Conservation (phyloP, 1,139 yeast genomes). For the Pichia sp. region DNA sequence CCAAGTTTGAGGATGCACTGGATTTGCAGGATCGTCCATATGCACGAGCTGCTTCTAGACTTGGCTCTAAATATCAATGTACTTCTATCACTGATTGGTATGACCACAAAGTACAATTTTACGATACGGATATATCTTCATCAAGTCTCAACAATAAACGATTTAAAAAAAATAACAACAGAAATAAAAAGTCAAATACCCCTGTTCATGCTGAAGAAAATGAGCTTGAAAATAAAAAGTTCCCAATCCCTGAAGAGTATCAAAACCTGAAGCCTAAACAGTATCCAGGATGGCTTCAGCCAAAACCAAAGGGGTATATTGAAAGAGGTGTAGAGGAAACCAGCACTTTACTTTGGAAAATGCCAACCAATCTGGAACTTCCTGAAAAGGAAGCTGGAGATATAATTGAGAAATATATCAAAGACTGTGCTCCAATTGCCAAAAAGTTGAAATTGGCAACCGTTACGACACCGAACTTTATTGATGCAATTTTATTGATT, state of each 20-base stretch:
- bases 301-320: constrained; percentile 73
- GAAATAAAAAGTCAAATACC: constrained; percentile 19
- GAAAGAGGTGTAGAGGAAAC: constrained; percentile 84
- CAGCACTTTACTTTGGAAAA: constrained; percentile 64
- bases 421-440: constrained; percentile 55
- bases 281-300: constrained; percentile 73
- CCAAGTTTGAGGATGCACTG: constrained; percentile 71
- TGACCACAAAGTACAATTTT: constrained; percentile 65
- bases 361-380: constrained; percentile 25
- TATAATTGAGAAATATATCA: constrained; percentile 51
- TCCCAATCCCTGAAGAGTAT: constrained; percentile 48
- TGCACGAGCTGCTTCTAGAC: constrained; percentile 74
- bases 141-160: constrained; percentile 17
- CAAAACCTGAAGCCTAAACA: constrained; percentile 41
- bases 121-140: constrained; percentile 38
- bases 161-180: constrained; percentile 20
- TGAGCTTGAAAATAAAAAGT: constrained; percentile 28
- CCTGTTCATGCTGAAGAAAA: constrained; percentile 20
- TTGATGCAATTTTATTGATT: constrained; percentile 63
- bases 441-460: constrained; percentile 44
- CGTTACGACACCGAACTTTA: constrained; percentile 61
- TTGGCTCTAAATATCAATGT: constrained; percentile 75
- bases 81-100: constrained; percentile 62
- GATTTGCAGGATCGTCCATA: constrained; percentile 78
- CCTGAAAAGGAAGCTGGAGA: constrained; percentile 29